A percentile compares a stretch with the other conserved stretches of the same genome.
phyloP scores from a whole-genome alignment of 2,329 filamentous ascomycete species.

The Penicillium sp. region DNA sequence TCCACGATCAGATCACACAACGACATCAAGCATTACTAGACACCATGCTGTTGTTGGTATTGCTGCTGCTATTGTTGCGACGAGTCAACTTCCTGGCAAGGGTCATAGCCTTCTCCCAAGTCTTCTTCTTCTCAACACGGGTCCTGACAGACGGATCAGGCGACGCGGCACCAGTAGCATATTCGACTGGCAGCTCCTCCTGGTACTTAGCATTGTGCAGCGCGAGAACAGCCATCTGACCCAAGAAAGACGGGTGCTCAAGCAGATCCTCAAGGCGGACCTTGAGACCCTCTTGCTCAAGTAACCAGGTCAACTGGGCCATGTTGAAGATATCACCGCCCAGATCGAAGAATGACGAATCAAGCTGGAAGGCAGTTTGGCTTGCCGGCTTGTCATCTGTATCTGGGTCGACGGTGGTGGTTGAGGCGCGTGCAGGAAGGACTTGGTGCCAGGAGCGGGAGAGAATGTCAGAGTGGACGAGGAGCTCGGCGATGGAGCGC shows the following conservation, averaged over 20 bases:
- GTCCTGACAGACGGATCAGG: constrained; percentile 7
- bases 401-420: constrained; percentile 8
- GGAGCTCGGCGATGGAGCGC: constrained; percentile 39
- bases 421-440: constrained; percentile 21
- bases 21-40: constrained; percentile 18
- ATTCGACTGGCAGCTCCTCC: constrained; percentile 11
- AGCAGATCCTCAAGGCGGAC: constrained; percentile 43
- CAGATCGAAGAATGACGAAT: constrained; percentile 44
- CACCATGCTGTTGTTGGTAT: constrained; percentile 21
- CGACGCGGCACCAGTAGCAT: constrained; percentile 13
- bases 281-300: constrained; percentile 42
- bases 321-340: constrained; percentile 45
- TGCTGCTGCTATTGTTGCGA: constrained; percentile 17
- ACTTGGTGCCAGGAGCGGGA: constrained; percentile 44
- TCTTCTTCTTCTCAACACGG: constrained; percentile 24
- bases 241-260: constrained; percentile 43
- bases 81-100: constrained; percentile 31
- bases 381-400: constrained; percentile 17
- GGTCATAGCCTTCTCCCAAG: constrained; percentile 29
- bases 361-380: constrained; percentile 34
- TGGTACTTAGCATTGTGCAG: constrained; percentile 29
- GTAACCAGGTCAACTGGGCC: constrained; percentile 42
- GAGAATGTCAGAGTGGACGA: constrained; percentile 42
- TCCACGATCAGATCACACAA: not conserved
- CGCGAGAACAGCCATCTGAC: constrained; percentile 40